Base-by-base conservation (phyloP, 345 rosid genomes). In the Rhodamnia argentea region DNA sequence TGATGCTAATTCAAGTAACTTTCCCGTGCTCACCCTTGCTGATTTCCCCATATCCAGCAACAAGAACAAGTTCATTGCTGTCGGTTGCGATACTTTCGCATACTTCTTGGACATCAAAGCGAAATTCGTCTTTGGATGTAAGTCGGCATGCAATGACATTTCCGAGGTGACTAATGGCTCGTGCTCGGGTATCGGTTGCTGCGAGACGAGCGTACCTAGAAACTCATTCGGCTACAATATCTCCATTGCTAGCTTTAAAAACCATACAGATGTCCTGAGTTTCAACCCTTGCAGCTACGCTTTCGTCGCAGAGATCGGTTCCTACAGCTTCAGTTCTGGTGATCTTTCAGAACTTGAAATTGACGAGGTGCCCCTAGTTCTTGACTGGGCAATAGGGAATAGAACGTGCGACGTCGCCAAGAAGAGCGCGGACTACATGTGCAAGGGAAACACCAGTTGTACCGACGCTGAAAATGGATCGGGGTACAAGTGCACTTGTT, bases 331-430 rank as follows among this genome's bases (percentile, higher is more conserved):
- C 86, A 0, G 24, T 5, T 32, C 24, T 32, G 0, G 22, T 32
- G 13, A 70, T 32, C 78, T 70, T 70, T 16, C 0, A 24, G 2
- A 10, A 18, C 44, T 32, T 0, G 2, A 16, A 64, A 6, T 10
- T 5, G 0, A 10, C 5, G 7, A 1, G 15, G 75, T 37, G 62
- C 58, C 87, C 6, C 11, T 87, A 42, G 86, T 88, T 24, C 85
- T 91, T n/a, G 90, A 89, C 82, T 91, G 92, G 92, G 24, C 87
- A 2, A 27, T 91, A 23, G 90, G 86, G 23, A n/a, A 62, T 18
- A 9, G 15, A 37, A 78, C 47, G 0, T 88, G 90, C 40, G 7
- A 47, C 15, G 86, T 2, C 1, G 85, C 58, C 15, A 54, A 18
- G 62, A 82, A 22, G 3, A 6, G 24, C 13, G 9, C 10, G 24